phyloP scores from a whole-genome alignment of 1,284 basidiomycete genomes.

The Vanrija sp. region DNA sequence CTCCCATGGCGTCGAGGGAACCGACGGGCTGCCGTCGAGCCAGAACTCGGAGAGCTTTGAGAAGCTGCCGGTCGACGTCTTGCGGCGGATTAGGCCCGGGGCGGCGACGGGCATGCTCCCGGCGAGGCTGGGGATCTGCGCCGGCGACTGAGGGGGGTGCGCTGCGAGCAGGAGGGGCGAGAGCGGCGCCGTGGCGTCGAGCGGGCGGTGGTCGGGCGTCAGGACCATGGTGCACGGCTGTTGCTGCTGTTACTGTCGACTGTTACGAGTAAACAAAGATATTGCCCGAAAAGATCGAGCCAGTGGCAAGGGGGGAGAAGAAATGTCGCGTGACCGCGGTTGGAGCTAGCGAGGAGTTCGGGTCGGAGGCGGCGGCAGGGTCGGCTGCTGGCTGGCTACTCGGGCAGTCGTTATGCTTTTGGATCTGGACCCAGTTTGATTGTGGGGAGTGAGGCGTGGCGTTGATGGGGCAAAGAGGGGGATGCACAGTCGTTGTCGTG shows the following conservation, averaged over 20 bases:
- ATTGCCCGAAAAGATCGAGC: too few relatives aligned
- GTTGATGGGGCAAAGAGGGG: too few relatives aligned
- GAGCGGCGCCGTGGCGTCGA: slow-evolving; percentile 14
- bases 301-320: not conserved
- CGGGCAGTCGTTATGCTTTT: too few relatives aligned
- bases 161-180: slow-evolving; percentile 20
- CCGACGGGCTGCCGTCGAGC: slow-evolving; percentile 27
- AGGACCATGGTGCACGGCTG: slow-evolving; percentile 21
- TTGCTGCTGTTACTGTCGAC: not conserved
- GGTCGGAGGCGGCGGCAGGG: not conserved
- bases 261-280: not conserved
- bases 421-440: too few relatives aligned
- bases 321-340: not conserved
- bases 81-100: slow-evolving; percentile 13
- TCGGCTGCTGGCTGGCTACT: not conserved
- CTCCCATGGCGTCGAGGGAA: slow-evolving; percentile 12
- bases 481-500: too few relatives aligned
- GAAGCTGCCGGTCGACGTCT: slow-evolving; percentile 39
- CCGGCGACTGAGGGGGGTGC: not conserved
- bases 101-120: slow-evolving; percentile 14
- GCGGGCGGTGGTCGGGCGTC: slow-evolving; percentile 15
- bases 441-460: too few relatives aligned
- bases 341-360: not conserved
- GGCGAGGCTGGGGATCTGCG: not conserved
- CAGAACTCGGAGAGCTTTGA: slow-evolving; percentile 45